A percentile compares a stretch with the other conserved stretches of the same genome.
phyloP scores from a whole-genome alignment of 345 rosid species.

The Aquilaria sinensis region DNA sequence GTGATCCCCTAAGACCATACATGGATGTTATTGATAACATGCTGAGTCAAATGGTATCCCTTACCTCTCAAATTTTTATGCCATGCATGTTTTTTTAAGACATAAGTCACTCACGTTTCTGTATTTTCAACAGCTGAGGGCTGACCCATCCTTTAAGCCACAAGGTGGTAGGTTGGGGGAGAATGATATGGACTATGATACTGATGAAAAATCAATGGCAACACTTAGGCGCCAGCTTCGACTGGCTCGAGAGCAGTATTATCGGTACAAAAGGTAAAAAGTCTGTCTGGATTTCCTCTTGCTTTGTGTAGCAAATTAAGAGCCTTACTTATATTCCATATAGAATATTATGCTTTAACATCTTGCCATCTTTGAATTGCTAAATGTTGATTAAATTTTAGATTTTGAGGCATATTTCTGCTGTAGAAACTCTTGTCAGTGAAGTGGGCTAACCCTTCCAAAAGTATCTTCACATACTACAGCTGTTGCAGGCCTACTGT shows the following conservation, averaged over 20 bases:
- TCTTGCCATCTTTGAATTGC: too few species aligned
- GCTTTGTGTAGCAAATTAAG: not conserved
- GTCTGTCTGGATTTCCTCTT: constrained; percentile 2
- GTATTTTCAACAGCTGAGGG: constrained; percentile 49
- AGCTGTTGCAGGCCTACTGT: too few species aligned
- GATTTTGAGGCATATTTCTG: too few species aligned
- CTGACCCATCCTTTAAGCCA: constrained; percentile 94
- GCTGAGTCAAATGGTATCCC: constrained; percentile 75
- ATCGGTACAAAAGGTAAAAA: constrained; percentile 84
- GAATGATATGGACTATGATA: constrained; percentile 99
- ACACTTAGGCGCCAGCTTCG: constrained; percentile 94
- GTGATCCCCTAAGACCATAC: constrained; percentile 94
- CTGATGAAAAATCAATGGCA: constrained; percentile 99
- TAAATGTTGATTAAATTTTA: too few species aligned
- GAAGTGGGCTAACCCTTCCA: too few species aligned
- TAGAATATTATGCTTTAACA: too few species aligned
- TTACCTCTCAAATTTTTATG: constrained; percentile 4
- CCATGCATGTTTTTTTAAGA: not conserved
- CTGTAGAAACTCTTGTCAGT: too few species aligned
- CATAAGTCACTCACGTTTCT: constrained; percentile 14
- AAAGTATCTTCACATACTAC: too few species aligned
- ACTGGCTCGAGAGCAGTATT: constrained; percentile 86
- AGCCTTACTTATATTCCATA: not conserved
- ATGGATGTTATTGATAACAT: constrained; percentile 92
- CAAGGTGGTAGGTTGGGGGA: constrained; percentile 98